phyloP scores from a whole-genome alignment of 73 alveolate species.

The Tetrahymena malaccensis region DNA sequence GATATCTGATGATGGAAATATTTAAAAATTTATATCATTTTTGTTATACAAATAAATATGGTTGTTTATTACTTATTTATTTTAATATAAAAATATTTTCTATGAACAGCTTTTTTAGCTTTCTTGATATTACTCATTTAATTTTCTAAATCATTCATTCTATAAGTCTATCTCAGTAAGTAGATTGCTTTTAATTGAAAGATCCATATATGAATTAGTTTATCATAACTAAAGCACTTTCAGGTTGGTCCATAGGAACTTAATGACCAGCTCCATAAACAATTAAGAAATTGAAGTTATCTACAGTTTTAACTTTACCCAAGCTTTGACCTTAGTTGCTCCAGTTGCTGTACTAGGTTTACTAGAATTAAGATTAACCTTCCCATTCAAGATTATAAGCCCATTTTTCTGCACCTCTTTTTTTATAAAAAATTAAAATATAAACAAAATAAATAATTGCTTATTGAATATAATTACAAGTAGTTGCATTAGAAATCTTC shows the following conservation, averaged over 20 bases:
- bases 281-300: neutral
- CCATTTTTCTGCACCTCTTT: neutral
- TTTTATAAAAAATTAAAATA: neutral
- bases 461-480: neutral
- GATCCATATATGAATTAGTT: neutral
- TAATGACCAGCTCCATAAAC: neutral
- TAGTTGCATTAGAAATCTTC: neutral
- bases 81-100: too few relatives aligned
- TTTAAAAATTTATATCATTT: too few relatives aligned
- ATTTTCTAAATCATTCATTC: too few relatives aligned
- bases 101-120: too few relatives aligned
- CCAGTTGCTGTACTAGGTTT: neutral
- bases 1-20: too few relatives aligned
- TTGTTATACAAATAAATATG: too few relatives aligned
- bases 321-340: neutral
- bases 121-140: too few relatives aligned
- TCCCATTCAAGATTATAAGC: neutral
- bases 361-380: neutral
- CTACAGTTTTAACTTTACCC: neutral
- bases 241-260: neutral
- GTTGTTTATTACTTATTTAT: too few relatives aligned
- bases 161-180: neutral
- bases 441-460: neutral
- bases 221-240: neutral
- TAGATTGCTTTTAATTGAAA: neutral